Conservation (phyloP, 129 eudicot genomes). For the Lonicera japonica region DNA sequence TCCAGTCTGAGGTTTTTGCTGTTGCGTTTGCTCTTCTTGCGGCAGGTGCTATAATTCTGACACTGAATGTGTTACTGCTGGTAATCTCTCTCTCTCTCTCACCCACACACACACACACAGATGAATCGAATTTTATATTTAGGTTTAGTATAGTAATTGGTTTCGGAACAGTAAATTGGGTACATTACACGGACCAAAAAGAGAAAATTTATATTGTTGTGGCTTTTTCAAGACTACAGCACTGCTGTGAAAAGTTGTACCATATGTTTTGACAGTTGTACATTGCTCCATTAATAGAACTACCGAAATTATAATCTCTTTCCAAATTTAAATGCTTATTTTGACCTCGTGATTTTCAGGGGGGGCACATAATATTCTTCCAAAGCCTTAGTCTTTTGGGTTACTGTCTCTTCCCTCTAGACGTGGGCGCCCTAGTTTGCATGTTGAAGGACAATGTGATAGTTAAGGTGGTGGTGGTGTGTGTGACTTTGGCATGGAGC, state of each 20-base stretch:
- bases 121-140: no score
- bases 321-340: background rate
- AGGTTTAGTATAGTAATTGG: background rate
- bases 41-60: constrained; percentile 89
- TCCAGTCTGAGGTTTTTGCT: constrained; percentile 95
- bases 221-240: no score
- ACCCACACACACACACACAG: background rate
- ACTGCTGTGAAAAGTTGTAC: no score
- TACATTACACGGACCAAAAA: background rate
- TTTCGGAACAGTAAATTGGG: background rate
- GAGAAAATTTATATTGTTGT: no score
- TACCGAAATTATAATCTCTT: no score
- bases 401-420: constrained; percentile 88
- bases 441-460: constrained; percentile 74
- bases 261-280: no score
- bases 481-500: constrained; percentile 82
- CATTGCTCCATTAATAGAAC: no score
- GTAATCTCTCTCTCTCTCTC: constrained; percentile 29
- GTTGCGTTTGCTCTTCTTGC: constrained; percentile 96
- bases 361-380: constrained; percentile 97
- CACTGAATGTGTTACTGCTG: constrained; percentile 85
- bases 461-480: constrained; percentile 77
- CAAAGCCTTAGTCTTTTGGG: constrained; percentile 90
- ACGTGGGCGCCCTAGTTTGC: constrained; percentile 78
- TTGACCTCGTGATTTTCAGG: constrained; percentile 30